Conservation (phyloP, 2,329 filamentous ascomycete species). For the Chrysoporthe puriensis region DNA sequence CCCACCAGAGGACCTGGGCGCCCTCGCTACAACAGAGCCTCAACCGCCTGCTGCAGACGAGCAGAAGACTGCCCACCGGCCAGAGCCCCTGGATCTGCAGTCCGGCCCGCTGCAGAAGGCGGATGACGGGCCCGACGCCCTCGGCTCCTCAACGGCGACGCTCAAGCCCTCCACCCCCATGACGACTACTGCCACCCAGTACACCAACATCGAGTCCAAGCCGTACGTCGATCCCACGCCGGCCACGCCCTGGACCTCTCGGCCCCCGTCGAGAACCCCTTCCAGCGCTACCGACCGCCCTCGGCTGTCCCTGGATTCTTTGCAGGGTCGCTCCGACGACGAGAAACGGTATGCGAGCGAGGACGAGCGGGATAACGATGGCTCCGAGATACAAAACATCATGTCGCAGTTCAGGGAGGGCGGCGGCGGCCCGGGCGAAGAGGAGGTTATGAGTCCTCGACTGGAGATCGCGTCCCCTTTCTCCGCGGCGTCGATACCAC, state of each 20-base stretch:
- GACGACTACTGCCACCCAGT: conserved; percentile 45
- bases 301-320: conserved; percentile 47
- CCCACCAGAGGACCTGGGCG: conserved; percentile 23
- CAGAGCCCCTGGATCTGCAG: neutral
- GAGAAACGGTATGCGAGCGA: conserved; percentile 62
- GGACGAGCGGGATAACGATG: conserved; percentile 69
- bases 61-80: conserved; percentile 1
- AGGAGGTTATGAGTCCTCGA: conserved; percentile 91
- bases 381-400: conserved; percentile 92
- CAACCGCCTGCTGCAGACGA: conserved; percentile 3
- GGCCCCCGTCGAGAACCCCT: conserved; percentile 62
- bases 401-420: conserved; percentile 93
- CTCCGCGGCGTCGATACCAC: conserved; percentile 61
- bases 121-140: conserved; percentile 29
- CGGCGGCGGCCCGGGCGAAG: conserved; percentile 69
- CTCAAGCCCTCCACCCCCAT: conserved; percentile 50
- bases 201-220: conserved; percentile 51
- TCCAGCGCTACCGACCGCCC: conserved; percentile 58
- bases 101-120: conserved; percentile 19
- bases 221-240: conserved; percentile 63
- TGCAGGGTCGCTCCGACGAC: conserved; percentile 62
- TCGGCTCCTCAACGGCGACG: conserved; percentile 53
- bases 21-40: conserved; percentile 10
- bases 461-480: conserved; percentile 82
- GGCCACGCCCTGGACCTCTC: conserved; percentile 57